A percentile compares a stretch with the other conserved stretches of the same genome.
These are phyloP conservation scores for Serendipita indica DNA, from an alignment of 768 basidiomycete genomes.

Conservation along the genomic window DNA sequence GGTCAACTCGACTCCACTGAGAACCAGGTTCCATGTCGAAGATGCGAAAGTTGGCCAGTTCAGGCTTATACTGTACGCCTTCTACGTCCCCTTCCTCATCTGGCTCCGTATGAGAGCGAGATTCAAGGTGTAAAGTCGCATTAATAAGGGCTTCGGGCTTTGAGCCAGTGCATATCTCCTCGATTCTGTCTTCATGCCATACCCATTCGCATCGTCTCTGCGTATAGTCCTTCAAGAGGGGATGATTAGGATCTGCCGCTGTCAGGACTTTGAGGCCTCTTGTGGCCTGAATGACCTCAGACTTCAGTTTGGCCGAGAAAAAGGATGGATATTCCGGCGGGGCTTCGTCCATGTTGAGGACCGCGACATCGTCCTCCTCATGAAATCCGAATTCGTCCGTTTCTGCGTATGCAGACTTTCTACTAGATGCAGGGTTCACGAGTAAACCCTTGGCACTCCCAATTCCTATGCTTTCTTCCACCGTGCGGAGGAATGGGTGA, in stretches of 20 bases:
- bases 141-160: neutral
- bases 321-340: conserved; percentile 41
- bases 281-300: conserved; percentile 46
- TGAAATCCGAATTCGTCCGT: conserved; percentile 16
- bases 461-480: conserved; percentile 48
- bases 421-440: conserved; percentile 8
- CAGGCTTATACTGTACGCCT: conserved; percentile 21
- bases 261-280: conserved; percentile 53
- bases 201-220: conserved; percentile 36
- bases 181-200: conserved; percentile 44
- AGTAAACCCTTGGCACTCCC: conserved; percentile 15
- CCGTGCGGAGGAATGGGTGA: conserved; percentile 40
- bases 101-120: neutral
- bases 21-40: conserved; percentile 58
- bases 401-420: neutral
- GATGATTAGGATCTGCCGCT: conserved; percentile 50
- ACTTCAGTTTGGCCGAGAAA: conserved; percentile 36
- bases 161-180: conserved; percentile 28
- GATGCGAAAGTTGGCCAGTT: conserved; percentile 33
- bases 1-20: conserved; percentile 10
- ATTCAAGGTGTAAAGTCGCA: conserved; percentile 9
- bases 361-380: conserved; percentile 24
- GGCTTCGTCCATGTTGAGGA: conserved; percentile 11
- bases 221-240: conserved; percentile 27
- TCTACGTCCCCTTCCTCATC: conserved; percentile 12